These are phyloP conservation scores for Beauveria asiatica DNA, from an alignment of 2,329 filamentous ascomycete species.

Conservation along the genomic window DNA sequence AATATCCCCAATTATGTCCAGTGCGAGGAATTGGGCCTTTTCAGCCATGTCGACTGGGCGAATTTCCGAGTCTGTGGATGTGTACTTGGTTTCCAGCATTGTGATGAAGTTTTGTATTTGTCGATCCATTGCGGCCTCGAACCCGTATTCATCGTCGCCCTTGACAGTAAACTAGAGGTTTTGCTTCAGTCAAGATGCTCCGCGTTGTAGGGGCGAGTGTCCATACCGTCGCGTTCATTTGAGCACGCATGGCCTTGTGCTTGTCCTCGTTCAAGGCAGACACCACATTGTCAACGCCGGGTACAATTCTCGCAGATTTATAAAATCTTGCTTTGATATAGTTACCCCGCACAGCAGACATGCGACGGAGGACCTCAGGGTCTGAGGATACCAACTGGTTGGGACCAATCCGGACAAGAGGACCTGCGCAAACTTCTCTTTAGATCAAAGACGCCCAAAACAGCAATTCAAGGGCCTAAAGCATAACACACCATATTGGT, in stretches of 20 bases:
- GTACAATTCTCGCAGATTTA: constrained; percentile 41
- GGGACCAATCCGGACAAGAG: constrained; percentile 34
- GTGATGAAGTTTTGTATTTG: constrained; percentile 31
- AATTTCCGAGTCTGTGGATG: constrained; percentile 26
- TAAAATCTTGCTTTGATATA: constrained; percentile 37
- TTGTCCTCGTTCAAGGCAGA: constrained; percentile 37
- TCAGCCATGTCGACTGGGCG: constrained; percentile 38
- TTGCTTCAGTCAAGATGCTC: neutral
- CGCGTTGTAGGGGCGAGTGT: neutral
- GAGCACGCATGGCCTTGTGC: constrained; percentile 31
- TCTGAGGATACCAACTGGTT: constrained; percentile 33
- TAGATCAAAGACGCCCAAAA: neutral
- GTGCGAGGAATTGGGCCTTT: constrained; percentile 43
- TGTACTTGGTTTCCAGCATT: constrained; percentile 40
- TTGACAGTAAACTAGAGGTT: constrained; percentile 38
- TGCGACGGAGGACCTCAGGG: constrained; percentile 28
- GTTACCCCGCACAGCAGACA: constrained; percentile 27
- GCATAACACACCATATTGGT: constrained; percentile 17
- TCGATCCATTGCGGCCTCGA: constrained; percentile 32
- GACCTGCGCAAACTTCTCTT: constrained; percentile 14
- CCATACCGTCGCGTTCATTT: constrained; percentile 35
- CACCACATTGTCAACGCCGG: constrained; percentile 45
- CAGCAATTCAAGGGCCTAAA: neutral
- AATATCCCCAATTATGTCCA: constrained; percentile 45
- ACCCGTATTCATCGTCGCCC: constrained; percentile 35